Conservation (phyloP, 495 filamentous ascomycete species). For the Penicillium canescens region DNA sequence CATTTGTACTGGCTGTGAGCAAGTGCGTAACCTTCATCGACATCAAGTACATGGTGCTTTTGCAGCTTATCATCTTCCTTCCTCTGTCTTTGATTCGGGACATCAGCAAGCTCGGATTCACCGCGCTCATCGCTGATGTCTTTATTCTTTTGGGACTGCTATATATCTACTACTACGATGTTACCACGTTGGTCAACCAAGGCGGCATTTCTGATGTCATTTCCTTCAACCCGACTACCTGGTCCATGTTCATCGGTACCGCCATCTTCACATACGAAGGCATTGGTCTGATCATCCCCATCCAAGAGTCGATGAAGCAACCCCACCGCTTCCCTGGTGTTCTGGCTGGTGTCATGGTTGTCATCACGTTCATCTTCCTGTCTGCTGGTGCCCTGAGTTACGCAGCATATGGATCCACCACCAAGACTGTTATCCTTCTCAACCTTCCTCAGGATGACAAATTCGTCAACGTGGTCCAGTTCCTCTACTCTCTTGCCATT, state of each 20-base stretch:
- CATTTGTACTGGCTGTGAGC: slow-evolving; percentile 83
- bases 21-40: slow-evolving; percentile 78
- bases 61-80: slow-evolving; percentile 92
- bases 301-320: slow-evolving; percentile 93
- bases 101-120: slow-evolving; percentile 91
- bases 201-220: slow-evolving; percentile 80
- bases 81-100: slow-evolving; percentile 92
- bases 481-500: slow-evolving; percentile 93
- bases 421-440: slow-evolving; percentile 92
- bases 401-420: slow-evolving; percentile 91
- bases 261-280: slow-evolving; percentile 99
- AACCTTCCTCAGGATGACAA: slow-evolving; percentile 96
- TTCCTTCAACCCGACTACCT: slow-evolving; percentile 81
- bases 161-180: slow-evolving; percentile 95
- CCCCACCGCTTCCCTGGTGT: slow-evolving; percentile 86
- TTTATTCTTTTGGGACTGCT: slow-evolving; percentile 91
- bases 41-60: slow-evolving; percentile 84
- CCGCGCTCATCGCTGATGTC: slow-evolving; percentile 85
- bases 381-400: slow-evolving; percentile 92
- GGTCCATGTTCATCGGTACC: slow-evolving; percentile 97
- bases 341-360: slow-evolving; percentile 85
- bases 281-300: slow-evolving; percentile 97
- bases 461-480: slow-evolving; percentile 92
- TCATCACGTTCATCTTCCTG: slow-evolving; percentile 88
- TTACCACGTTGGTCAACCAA: slow-evolving; percentile 75